These are phyloP conservation scores for Erysiphe pulchra DNA, from an alignment of 2,329 filamentous ascomycete species.

Conservation along the genomic window DNA sequence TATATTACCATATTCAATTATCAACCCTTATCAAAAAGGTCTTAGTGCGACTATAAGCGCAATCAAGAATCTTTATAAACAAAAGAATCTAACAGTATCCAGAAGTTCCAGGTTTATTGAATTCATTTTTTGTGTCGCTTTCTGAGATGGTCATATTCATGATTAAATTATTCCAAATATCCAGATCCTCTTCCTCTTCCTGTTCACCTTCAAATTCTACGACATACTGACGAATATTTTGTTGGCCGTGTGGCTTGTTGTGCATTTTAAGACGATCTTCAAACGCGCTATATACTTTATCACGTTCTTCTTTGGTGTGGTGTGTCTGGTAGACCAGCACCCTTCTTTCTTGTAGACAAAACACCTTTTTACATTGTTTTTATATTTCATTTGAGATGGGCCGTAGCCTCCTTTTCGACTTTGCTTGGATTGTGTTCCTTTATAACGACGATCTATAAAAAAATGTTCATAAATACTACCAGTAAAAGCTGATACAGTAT, in stretches of 20 bases:
- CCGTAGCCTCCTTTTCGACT: not conserved
- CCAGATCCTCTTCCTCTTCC: not conserved
- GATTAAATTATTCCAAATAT: no score
- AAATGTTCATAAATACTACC: not conserved
- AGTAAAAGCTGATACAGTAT: not conserved
- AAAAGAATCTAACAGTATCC: no score
- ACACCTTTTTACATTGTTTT: not conserved
- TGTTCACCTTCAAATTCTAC: not conserved
- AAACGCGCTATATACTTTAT: not conserved
- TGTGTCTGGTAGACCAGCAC: not conserved
- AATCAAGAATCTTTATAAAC: no score
- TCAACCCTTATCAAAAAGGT: no score
- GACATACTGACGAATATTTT: not conserved
- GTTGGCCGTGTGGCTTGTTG: not conserved
- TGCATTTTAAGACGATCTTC: not conserved
- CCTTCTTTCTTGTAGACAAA: slow-evolving; percentile 1
- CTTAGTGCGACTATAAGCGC: no score
- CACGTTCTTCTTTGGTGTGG: not conserved
- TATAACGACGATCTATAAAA: not conserved
- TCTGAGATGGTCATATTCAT: no score
- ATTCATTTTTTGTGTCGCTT: no score
- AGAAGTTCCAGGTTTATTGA: no score
- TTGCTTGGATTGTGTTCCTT: not conserved
- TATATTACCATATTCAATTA: no score
- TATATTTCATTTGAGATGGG: not conserved